Evolutionary conservation across 2,329 filamentous ascomycete genomes (phyloP), one percentile per base, ranked within the genome.

Genomic region (Penicillium sp.): DNA sequence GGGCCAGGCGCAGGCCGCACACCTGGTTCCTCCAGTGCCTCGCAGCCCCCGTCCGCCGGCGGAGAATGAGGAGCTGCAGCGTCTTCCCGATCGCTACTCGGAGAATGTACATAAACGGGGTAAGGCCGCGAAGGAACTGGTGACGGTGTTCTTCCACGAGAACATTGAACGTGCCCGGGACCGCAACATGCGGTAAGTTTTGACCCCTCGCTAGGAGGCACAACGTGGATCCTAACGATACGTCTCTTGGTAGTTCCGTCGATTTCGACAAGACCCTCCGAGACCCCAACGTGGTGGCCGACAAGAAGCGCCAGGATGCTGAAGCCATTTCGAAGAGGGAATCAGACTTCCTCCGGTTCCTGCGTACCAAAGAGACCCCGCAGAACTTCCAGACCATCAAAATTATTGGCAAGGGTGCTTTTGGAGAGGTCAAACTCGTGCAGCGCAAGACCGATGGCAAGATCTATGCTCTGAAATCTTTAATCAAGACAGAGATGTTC

Each of bases 401-500:
- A 74, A 90, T 96, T 54, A 98, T 98, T 55, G 92, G 92, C 60
- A 98, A 98, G 74, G 92, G 92, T 67, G 92, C 92, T 10, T 98
- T 98, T 59, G 92, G 92, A 63, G 92, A 98, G 67, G 92, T 98
- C 56, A 94, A 95, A 70, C 76, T 98, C 45, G 92, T 98, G 41
- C 89, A 95, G 70, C 86, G 94, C 70, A 95, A 89, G 75, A 81
- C 85, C 36, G 92, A 96, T 58, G 87, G 86, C 67, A 95, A 95
- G 68, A 89, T 98, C 48, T 98, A 96, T 57, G 92, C 92, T 44
- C 84, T 98, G 74, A 98, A 98, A 73, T 96, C 90, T 30, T 74
- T 98, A 52, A 87, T 98, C 67, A 98, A 98, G 74, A 88, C 87
- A 32, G 92, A 98, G 68, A 98, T 98, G 92, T 95, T 95, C 73